These are phyloP conservation scores for Ophiostoma piceae DNA, from an alignment of 2,329 filamentous ascomycete genomes.

Conservation along the genomic window DNA sequence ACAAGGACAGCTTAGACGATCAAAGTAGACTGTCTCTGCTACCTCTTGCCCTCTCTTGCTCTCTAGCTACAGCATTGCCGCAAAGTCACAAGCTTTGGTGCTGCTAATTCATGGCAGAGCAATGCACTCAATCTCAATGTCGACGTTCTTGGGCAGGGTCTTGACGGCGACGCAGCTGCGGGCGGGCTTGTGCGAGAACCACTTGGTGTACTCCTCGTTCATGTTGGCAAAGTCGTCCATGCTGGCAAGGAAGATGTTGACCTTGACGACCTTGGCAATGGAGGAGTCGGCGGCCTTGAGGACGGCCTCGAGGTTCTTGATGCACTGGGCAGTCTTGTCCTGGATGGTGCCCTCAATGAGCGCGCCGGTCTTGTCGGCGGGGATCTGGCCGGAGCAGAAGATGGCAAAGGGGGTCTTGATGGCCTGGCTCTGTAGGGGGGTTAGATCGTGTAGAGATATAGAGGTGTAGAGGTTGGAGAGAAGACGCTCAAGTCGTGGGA, in stretches of 20 bases:
- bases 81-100: not conserved
- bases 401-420: constrained; percentile 61
- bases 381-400: constrained; percentile 67
- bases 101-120: constrained; percentile 49
- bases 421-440: constrained; percentile 45
- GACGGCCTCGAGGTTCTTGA: constrained; percentile 78
- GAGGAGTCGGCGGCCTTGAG: constrained; percentile 74
- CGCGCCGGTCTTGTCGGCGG: constrained; percentile 53
- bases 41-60: too few species aligned
- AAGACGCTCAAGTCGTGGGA: constrained; percentile 18
- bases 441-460: not conserved
- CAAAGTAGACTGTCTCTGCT: too few species aligned
- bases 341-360: constrained; percentile 55
- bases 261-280: constrained; percentile 80
- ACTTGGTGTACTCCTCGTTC: constrained; percentile 81
- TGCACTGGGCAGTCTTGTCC: constrained; percentile 58
- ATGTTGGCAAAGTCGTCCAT: constrained; percentile 86
- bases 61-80: not conserved
- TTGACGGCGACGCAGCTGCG: constrained; percentile 87
- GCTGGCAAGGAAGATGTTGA: constrained; percentile 83
- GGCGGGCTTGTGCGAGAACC: constrained; percentile 79
- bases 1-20: too few species aligned
- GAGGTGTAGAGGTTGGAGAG: not conserved
- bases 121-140: constrained; percentile 87
- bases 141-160: constrained; percentile 77